These are phyloP conservation scores for Hypoxylon sp. DNA, from an alignment of 2,329 filamentous ascomycete species.

Conservation along the genomic window DNA sequence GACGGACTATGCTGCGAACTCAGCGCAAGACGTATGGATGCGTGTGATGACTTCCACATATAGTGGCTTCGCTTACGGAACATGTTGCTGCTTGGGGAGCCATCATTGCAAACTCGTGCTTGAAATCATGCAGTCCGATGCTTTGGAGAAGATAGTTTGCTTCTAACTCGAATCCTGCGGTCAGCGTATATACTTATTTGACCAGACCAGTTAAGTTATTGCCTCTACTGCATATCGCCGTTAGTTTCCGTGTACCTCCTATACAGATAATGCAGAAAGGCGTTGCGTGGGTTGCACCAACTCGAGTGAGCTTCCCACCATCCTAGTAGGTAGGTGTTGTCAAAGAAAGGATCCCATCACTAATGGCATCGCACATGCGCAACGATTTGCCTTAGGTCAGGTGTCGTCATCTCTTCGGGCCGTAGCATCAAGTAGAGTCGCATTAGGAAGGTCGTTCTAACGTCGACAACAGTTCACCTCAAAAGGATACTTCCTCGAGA, in stretches of 20 bases:
- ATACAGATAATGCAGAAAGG: conserved; percentile 17
- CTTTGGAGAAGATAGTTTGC: conserved; percentile 28
- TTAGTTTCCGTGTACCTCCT: conserved; percentile 13
- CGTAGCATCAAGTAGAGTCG: conserved; percentile 23
- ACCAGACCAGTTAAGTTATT: conserved; percentile 11
- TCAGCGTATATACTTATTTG: conserved; percentile 13
- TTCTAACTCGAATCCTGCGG: conserved; percentile 16
- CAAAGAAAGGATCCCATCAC: conserved; percentile 12
- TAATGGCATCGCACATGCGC: conserved; percentile 6
- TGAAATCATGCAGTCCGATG: conserved; percentile 15
- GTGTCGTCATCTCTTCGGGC: conserved; percentile 31
- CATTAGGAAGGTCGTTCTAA: conserved; percentile 41
- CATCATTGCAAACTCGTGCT: conserved; percentile 25
- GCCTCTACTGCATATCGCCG: conserved; percentile 21
- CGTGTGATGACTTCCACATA: conserved; percentile 24
- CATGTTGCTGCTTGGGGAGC: conserved; percentile 26
- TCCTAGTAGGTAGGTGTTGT: neutral
- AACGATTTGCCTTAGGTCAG: conserved; percentile 16
- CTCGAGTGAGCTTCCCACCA: conserved; percentile 10
- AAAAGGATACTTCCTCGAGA: conserved; percentile 11
- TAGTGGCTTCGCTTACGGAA: conserved; percentile 33
- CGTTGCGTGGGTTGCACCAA: conserved; percentile 22
- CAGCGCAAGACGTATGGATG: conserved; percentile 11
- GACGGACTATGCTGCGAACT: conserved; percentile 18
- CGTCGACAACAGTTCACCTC: conserved; percentile 12